Conservation (phyloP, 2,329 filamentous ascomycete species). For the Beauveria sp. region DNA sequence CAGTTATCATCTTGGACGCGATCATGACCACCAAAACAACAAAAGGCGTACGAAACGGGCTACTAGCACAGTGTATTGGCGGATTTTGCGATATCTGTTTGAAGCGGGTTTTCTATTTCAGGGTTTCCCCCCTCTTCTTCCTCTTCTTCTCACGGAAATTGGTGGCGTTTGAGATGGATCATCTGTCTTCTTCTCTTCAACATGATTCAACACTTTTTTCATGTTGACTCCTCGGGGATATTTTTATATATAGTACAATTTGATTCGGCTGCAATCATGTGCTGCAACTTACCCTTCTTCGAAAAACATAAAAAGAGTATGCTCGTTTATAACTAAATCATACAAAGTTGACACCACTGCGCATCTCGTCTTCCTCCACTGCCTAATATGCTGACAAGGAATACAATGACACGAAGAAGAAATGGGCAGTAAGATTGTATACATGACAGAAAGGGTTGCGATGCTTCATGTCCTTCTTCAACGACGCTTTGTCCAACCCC, state of each 20-base stretch:
- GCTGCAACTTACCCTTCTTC: not conserved
- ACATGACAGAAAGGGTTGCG: not conserved
- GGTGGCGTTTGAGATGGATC: not conserved
- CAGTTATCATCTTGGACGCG: not conserved
- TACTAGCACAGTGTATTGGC: not conserved
- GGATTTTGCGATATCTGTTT: not conserved
- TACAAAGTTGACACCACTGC: not conserved
- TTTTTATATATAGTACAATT: slow-evolving; percentile 8
- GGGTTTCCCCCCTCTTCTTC: not conserved
- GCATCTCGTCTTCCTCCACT: not conserved
- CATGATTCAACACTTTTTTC: not conserved
- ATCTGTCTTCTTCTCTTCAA: not conserved
- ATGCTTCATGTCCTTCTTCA: slow-evolving; percentile 5
- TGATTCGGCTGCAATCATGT: not conserved
- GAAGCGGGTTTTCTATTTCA: too few relatives aligned
- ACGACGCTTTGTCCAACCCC: slow-evolving; percentile 35
- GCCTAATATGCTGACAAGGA: not conserved
- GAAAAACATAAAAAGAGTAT: too few relatives aligned
- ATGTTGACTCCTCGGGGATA: not conserved
- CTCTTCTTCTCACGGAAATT: not conserved
- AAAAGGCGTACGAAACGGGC: not conserved
- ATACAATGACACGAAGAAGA: not conserved
- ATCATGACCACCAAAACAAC: slow-evolving; percentile 2
- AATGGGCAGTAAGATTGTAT: not conserved
- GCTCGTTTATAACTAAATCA: not conserved